These are phyloP conservation scores for Coriolopsis trogii DNA, from an alignment of 1,284 basidiomycete species.

Conservation along the genomic window DNA sequence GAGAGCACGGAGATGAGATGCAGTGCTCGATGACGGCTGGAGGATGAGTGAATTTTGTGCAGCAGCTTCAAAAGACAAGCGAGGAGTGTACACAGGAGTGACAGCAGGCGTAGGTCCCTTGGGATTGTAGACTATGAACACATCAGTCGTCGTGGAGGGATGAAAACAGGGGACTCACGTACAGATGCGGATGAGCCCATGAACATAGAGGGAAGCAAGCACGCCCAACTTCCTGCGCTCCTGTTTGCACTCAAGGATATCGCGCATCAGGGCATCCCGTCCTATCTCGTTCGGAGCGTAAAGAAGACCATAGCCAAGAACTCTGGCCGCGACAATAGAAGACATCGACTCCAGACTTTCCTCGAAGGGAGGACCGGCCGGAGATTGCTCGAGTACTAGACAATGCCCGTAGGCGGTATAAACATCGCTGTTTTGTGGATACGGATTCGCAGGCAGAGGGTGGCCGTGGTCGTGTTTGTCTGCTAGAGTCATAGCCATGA, in stretches of 20 bases:
- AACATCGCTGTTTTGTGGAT: neutral
- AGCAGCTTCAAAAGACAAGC: constrained; percentile 4
- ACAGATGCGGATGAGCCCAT: constrained; percentile 12
- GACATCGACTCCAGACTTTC: neutral
- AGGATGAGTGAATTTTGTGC: neutral
- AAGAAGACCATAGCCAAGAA: neutral
- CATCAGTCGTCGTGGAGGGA: neutral
- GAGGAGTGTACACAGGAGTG: constrained; percentile 2
- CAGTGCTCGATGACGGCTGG: constrained; percentile 1
- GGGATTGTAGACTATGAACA: constrained; percentile 7
- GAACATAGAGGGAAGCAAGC: constrained; percentile 8
- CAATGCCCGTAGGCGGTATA: neutral
- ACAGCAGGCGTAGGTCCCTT: constrained; percentile 11
- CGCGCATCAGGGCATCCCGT: constrained; percentile 1
- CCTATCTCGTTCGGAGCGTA: constrained; percentile 6
- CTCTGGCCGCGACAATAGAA: neutral
- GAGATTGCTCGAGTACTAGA: neutral
- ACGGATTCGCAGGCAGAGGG: neutral
- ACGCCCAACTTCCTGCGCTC: neutral
- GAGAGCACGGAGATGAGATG: constrained; percentile 6
- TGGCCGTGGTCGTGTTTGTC: neutral
- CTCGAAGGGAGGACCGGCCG: neutral
- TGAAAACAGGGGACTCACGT: neutral
- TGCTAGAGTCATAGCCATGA: neutral
- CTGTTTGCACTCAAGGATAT: constrained; percentile 5